Evolutionary conservation across 2,329 filamentous ascomycete species (phyloP).

Genomic region (Fusarium sulawesiense): DNA sequence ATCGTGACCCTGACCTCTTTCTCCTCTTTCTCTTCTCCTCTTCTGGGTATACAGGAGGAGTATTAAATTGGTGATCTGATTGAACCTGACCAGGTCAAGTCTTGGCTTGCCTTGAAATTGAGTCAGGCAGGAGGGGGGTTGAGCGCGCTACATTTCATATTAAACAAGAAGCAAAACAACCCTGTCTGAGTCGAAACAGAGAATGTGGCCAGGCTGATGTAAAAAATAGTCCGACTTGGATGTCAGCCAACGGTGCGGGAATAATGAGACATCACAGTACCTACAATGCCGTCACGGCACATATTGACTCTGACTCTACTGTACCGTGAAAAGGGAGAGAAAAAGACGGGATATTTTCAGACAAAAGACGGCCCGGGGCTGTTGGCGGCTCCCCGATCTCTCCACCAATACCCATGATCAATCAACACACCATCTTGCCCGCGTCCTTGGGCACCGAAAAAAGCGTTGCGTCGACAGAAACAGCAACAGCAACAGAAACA

Average conservation of each 20-base stretch:
- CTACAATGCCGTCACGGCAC: neutral
- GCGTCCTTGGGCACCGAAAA: slow-evolving; percentile 21
- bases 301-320: neutral
- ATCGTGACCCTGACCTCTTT: neutral
- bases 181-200: slow-evolving; percentile 9
- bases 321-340: neutral
- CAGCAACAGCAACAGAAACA: neutral
- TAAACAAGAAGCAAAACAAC: slow-evolving; percentile 3
- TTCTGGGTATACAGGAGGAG: neutral
- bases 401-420: slow-evolving; percentile 21
- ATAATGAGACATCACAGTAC: neutral
- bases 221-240: neutral
- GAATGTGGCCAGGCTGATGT: neutral
- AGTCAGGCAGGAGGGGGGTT: slow-evolving; percentile 23
- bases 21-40: neutral
- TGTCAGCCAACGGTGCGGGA: neutral
- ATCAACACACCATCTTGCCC: slow-evolving; percentile 21
- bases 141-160: slow-evolving; percentile 1
- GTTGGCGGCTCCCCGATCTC: slow-evolving; percentile 33
- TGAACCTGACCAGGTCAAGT: neutral
- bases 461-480: slow-evolving; percentile 32
- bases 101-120: slow-evolving; percentile 2
- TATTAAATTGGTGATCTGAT: neutral
- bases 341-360: neutral
- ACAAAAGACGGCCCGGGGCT: slow-evolving; percentile 18